Base-by-base conservation (phyloP, 441 rosid genomes). In the Pelargonium myrrhifolium region DNA sequence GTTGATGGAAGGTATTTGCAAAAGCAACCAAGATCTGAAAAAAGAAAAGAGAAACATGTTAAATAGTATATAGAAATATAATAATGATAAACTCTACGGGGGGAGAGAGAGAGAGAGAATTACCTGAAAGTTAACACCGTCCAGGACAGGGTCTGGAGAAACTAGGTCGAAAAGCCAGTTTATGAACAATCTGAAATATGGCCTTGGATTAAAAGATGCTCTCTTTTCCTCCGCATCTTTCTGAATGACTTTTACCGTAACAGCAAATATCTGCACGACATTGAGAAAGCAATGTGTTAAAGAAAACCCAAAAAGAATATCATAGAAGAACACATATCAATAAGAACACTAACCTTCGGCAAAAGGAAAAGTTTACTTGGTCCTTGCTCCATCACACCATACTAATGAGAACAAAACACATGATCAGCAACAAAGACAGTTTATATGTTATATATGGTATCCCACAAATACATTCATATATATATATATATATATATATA, bases 141-240 rank as follows among this genome's bases (percentile, higher is more conserved):
- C 78, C 22, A 61, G 35, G 59, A 74, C 66, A 35, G 75, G 43
- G 22, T 75, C 78, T 26, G 28, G 53, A 12, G 78, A 75, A 49
- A 61, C 47, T 35, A 75, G 62, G 68, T 71, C 75, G 11, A 68
- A 8, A 65, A 71, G 59, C 75, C 75, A 75, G 62, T 71, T 73
- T 28, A 77, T 73, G 28, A 73, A 73, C 59, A 70, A 60, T 49
- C 77, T 70, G 28, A 72, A 53, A 47, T 75, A 75, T 49, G 75
- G 78, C 28, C 78, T 71, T 0, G 78, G 78, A 65, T 75, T 75
- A 62, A 71, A 75, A 40, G 78, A 68, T 64, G 47, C 37, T 18
- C 62, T 75, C 69, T 64, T 75, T 51, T 71, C 78, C 55, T 75
- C 78, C 0, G 78, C 75, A 59, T 71, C 75, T 64, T 64, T 75